A percentile compares a stretch with the other conserved stretches of the same genome.
phyloP scores from a whole-genome alignment of 78 protist species.

The Parvularia atlantis region DNA sequence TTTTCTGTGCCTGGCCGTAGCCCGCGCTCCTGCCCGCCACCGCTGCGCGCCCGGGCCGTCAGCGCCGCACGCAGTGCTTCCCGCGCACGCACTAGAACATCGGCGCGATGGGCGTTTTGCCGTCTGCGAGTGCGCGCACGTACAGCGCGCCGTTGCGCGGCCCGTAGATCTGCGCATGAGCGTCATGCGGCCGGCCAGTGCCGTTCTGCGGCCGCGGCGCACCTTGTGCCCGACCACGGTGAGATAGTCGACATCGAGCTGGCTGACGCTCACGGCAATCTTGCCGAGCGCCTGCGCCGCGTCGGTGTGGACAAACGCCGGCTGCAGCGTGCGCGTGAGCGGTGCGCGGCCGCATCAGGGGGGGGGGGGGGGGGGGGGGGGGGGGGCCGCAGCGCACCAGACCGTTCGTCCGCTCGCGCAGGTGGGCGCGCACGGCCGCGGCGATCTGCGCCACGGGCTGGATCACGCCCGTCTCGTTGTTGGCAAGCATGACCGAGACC shows the following conservation, averaged over 20 bases:
- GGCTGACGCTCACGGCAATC: conserved; percentile 13
- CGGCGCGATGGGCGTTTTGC: background rate
- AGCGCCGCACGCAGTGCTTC: background rate
- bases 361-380: no score
- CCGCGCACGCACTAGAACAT: no score
- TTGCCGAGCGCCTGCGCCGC: conserved; percentile 54
- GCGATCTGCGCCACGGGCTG: conserved; percentile 27
- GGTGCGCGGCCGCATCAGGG: no score
- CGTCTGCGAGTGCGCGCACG: conserved; percentile 9
- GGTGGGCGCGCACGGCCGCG: background rate
- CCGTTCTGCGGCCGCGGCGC: background rate
- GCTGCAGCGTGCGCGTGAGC: no score
- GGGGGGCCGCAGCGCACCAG: no score
- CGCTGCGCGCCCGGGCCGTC: background rate
- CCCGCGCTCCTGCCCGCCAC: conserved; percentile 40
- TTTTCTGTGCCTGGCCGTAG: conserved; percentile 43
- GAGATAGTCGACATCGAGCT: conserved; percentile 25
- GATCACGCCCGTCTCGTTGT: conserved; percentile 45
- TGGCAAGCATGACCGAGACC: conserved; percentile 37
- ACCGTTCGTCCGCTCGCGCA: no score
- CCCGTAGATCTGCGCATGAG: conserved; percentile 24
- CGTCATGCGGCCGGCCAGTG: background rate
- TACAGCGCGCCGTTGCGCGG: conserved; percentile 66
- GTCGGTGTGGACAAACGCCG: conserved; percentile 38
- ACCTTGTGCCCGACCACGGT: conserved; percentile 45